Base-by-base conservation (phyloP, 169 alveolate species). In the Cytauxzoon felis region DNA sequence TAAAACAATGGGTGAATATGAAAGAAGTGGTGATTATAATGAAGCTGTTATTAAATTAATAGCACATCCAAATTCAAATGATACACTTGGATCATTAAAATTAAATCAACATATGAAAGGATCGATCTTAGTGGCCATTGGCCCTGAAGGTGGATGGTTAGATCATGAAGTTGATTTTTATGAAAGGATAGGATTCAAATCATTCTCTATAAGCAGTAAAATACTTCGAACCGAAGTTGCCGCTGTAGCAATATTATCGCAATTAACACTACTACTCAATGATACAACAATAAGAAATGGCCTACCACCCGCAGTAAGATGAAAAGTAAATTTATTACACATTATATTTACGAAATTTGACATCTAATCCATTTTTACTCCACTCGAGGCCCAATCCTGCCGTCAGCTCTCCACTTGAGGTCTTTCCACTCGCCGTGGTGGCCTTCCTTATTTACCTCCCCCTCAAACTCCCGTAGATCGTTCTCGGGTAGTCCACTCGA, bases 111-210 rank as follows among this genome's bases (percentile, higher is more conserved):
- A 65, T 21, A 56, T 6, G 2, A 11, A 34, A 21, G 91, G 91
- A 11, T 82, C 91, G 16, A 72, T 81, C 36, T 33, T 84, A 49
- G 81, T 84, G 29, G 90, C 90, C 19, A 81, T 84, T 9, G 91
- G 91, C 1, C 91, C 91, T 7, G 91, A 84, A 48, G 90, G 91
- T 23, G 91, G 91, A 13, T 84, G 91, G 91, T 30, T 78, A 19
- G 76, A 81, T 36, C 51, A 61, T 33, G 91, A 84, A 43, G 58
- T 84, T 26, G 70, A 49, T 0, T 65, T 29, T 24, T 76, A 65
- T 47, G 51, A 30, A 29, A 27, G 51, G 33, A 34, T 64, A 29
- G 81, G 81, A 3, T 76, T 64, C 53, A 18, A 13, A 26, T 49
- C 32, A 40, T 66, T 76, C 54, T 51, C 49, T 27, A 49, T 76